Conservation (phyloP, 495 filamentous ascomycete genomes). For the Daldinia loculata region DNA sequence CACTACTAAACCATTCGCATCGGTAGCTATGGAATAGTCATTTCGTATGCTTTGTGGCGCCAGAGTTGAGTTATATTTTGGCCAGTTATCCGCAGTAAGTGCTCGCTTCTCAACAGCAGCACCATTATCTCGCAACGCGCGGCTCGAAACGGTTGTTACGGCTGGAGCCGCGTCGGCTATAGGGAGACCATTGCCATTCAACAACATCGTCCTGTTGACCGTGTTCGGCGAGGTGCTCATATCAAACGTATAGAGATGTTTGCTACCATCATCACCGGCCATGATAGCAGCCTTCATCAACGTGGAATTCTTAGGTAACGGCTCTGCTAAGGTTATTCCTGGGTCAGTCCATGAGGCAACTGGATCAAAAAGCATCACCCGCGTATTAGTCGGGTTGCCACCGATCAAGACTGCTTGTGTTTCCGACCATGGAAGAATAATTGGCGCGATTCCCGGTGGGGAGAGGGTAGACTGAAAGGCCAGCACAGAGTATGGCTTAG, state of each 20-base stretch:
- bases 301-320: slow-evolving; percentile 62
- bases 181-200: slow-evolving; percentile 55
- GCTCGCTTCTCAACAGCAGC: slow-evolving; percentile 39
- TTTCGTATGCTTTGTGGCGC: slow-evolving; percentile 68
- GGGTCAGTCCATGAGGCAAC: slow-evolving; percentile 67
- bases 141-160: slow-evolving; percentile 15
- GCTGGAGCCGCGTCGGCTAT: slow-evolving; percentile 53
- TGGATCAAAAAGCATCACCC: slow-evolving; percentile 70
- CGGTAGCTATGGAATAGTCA: slow-evolving; percentile 56
- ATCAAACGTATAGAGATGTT: slow-evolving; percentile 83
- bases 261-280: slow-evolving; percentile 77
- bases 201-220: slow-evolving; percentile 71
- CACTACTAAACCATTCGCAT: slow-evolving; percentile 71
- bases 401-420: slow-evolving; percentile 79
- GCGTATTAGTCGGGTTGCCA: slow-evolving; percentile 69
- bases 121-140: slow-evolving; percentile 1
- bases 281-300: slow-evolving; percentile 69
- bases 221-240: slow-evolving; percentile 78
- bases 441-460: slow-evolving; percentile 70
- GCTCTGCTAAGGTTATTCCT: slow-evolving; percentile 64
- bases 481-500: slow-evolving; percentile 64
- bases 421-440: slow-evolving; percentile 80
- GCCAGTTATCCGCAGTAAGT: slow-evolving; percentile 70
- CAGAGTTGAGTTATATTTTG: slow-evolving; percentile 76
- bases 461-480: slow-evolving; percentile 61